Percentiles rank a stretch among this genome's conserved stretches.
Evolutionary conservation across 768 basidiomycete genomes (phyloP).

Genomic region (Psilocybe tampanensis): DNA sequence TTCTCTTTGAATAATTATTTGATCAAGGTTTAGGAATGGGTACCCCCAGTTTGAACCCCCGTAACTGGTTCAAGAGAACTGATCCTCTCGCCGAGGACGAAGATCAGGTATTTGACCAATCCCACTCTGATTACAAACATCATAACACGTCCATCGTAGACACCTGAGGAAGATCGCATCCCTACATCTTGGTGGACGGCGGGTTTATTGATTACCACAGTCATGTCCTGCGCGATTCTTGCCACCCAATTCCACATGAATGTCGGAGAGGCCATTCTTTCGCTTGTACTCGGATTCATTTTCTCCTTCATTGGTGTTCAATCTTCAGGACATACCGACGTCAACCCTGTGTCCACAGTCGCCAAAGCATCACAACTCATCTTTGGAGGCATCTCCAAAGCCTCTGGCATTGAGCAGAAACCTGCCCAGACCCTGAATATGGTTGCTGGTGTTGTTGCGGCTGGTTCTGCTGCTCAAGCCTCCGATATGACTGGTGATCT

Average conservation of each 20-base stretch:
- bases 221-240: constrained; percentile 55
- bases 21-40: constrained; percentile 19
- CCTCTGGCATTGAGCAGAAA: constrained; percentile 31
- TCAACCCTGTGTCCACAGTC: constrained; percentile 63
- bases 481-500: constrained; percentile 70
- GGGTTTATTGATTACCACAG: constrained; percentile 48
- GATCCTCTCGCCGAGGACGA: constrained; percentile 42
- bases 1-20: neutral
- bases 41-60: constrained; percentile 26
- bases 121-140: neutral
- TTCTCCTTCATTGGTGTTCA: constrained; percentile 73
- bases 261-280: constrained; percentile 57
- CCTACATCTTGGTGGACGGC: constrained; percentile 56
- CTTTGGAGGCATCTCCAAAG: constrained; percentile 63
- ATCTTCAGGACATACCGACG: constrained; percentile 58
- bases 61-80: constrained; percentile 28
- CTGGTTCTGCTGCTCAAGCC: constrained; percentile 57
- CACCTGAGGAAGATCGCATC: constrained; percentile 56
- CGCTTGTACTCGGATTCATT: constrained; percentile 60
- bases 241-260: constrained; percentile 57
- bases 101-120: constrained; percentile 36
- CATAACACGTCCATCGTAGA: constrained; percentile 15
- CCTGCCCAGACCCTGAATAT: constrained; percentile 51
- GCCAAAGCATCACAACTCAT: constrained; percentile 67
- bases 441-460: constrained; percentile 54